A percentile compares a stretch with the other conserved stretches of the same genome.
phyloP scores from a whole-genome alignment of 2,329 filamentous ascomycete species.

The Chaetomiaceae sp. region DNA sequence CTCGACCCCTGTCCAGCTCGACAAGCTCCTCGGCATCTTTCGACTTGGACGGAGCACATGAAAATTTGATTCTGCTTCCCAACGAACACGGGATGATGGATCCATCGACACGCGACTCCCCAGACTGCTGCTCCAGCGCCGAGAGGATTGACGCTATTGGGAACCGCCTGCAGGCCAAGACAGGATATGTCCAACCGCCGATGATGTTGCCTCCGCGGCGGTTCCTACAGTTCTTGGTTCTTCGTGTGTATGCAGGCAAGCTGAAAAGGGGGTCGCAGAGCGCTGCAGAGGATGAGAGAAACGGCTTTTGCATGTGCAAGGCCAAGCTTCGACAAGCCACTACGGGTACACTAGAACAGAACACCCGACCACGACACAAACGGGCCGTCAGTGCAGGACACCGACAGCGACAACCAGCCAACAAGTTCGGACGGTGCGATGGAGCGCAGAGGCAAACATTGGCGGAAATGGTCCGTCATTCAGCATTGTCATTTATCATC shows the following conservation, averaged over 20 bases:
- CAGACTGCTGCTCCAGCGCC: no score
- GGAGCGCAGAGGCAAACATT: neutral
- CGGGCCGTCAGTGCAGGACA: neutral
- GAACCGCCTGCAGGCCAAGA: neutral
- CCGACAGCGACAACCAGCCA: no score
- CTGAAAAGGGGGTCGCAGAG: no score
- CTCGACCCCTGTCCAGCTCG: conserved; percentile 7
- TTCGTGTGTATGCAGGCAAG: no score
- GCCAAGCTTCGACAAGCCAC: no score
- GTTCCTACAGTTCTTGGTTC: no score
- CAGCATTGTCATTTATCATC: neutral
- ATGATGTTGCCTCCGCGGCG: no score
- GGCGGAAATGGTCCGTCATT: conserved; percentile 4
- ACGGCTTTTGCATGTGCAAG: conserved; percentile 5
- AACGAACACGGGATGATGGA: no score
- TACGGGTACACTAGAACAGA: no score
- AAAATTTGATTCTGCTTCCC: conserved; percentile 17
- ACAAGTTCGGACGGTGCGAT: no score
- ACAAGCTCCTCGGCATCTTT: conserved; percentile 23
- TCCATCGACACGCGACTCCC: no score
- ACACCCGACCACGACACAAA: neutral
- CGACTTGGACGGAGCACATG: conserved; percentile 22
- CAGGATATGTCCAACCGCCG: neutral
- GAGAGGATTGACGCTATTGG: conserved; percentile 10
- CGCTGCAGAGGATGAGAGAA: no score